These are phyloP conservation scores for Nidularia pulvinata DNA, from an alignment of 768 basidiomycete genomes.

Conservation along the genomic window DNA sequence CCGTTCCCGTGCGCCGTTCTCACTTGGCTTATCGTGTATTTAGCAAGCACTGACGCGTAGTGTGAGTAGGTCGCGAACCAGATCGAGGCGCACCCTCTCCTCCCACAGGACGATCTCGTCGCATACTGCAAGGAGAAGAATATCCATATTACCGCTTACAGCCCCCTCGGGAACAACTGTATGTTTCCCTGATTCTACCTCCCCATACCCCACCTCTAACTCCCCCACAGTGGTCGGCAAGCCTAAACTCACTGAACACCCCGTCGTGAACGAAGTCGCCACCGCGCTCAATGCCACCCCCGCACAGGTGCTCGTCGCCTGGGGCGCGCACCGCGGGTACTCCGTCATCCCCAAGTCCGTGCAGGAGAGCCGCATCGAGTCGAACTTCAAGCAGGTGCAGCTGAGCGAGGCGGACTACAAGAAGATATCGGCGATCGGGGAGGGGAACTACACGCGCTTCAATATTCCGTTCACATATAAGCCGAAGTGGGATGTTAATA, in stretches of 20 bases:
- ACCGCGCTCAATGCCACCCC: constrained; percentile 60
- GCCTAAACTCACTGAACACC: constrained; percentile 69
- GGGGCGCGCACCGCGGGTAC: constrained; percentile 75
- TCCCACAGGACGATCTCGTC: constrained; percentile 74
- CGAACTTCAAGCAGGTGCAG: constrained; percentile 78
- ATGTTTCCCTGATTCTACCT: constrained; percentile 14
- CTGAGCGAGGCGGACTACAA: constrained; percentile 70
- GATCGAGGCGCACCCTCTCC: constrained; percentile 80
- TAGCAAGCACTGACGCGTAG: background rate
- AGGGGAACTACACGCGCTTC: constrained; percentile 47
- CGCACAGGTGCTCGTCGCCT: constrained; percentile 84
- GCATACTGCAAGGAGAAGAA: constrained; percentile 67
- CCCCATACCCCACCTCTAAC: constrained; percentile 1
- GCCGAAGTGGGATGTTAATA: constrained; percentile 69
- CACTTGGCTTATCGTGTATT: background rate
- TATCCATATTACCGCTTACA: constrained; percentile 68
- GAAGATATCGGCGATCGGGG: constrained; percentile 49
- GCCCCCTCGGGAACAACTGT: constrained; percentile 84
- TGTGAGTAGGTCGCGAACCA: constrained; percentile 63
- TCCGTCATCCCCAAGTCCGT: constrained; percentile 88
- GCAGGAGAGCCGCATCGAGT: constrained; percentile 64
- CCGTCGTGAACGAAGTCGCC: constrained; percentile 62
- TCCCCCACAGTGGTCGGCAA: constrained; percentile 48
- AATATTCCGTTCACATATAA: constrained; percentile 63
- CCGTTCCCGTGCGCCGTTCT: constrained; percentile 56